Evolutionary conservation across 2,329 filamentous ascomycete genomes (phyloP).

Genomic region (Aspergillus unguis): DNA sequence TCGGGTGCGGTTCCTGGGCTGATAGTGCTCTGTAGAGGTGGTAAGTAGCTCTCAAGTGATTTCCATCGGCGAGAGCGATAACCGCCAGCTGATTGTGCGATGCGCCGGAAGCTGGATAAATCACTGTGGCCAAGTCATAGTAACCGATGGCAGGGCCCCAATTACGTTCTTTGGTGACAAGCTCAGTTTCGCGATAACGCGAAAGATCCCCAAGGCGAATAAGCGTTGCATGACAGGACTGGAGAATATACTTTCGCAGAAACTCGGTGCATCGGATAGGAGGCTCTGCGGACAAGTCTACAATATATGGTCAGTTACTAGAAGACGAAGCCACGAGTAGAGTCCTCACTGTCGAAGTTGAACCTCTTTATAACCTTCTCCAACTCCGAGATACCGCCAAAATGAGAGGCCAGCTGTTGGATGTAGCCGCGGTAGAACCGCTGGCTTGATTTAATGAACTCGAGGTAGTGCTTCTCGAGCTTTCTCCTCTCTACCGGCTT

Average conservation of each 20-base stretch:
- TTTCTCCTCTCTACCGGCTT: conserved; percentile 67
- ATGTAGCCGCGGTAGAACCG: conserved; percentile 86
- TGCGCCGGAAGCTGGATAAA: conserved; percentile 74
- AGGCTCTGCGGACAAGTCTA: conserved; percentile 45
- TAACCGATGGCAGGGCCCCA: conserved; percentile 79
- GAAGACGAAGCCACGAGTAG: conserved; percentile 6
- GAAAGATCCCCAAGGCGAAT: conserved; percentile 87
- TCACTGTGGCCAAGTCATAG: conserved; percentile 75
- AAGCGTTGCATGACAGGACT: conserved; percentile 76
- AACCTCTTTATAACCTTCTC: conserved; percentile 54
- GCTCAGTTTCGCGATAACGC: conserved; percentile 74
- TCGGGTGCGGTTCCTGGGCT: conserved; percentile 69
- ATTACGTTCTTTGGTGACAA: conserved; percentile 68
- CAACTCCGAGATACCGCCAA: conserved; percentile 56
- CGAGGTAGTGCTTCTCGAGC: conserved; percentile 74
- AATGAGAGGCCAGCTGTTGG: conserved; percentile 65
- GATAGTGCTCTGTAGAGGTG: conserved; percentile 82
- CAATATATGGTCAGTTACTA: conserved; percentile 8
- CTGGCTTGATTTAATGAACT: conserved; percentile 83
- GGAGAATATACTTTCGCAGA: conserved; percentile 60
- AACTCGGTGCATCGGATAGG: conserved; percentile 45
- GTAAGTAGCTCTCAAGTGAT: conserved; percentile 82
- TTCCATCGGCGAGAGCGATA: conserved; percentile 69
- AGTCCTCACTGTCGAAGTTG: conserved; percentile 45
- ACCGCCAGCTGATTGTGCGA: conserved; percentile 90